Evolutionary conservation across 2,329 filamentous ascomycete species (phyloP), one percentile per base, ranked within the genome.

Genomic region (Hymenoscyphus linearis): DNA sequence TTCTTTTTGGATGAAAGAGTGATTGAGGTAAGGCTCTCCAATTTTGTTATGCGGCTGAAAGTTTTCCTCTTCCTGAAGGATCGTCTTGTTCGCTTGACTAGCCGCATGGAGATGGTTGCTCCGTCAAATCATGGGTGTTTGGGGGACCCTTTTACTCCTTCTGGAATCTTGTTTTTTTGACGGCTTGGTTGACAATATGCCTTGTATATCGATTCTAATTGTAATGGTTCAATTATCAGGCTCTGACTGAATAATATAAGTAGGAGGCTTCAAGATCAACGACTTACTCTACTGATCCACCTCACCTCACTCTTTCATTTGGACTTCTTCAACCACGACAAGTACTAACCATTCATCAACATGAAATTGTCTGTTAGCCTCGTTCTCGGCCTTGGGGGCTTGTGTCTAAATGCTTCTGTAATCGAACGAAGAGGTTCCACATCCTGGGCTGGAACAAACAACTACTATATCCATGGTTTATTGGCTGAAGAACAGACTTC

Each of bases 391-490:
- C 34, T 60, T 44, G 58, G 58, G 22, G 35, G 34, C 26, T 25
- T 36, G 22, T 53, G 22, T 27, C 6, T 53, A 14, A 44, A 31
- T 34, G 53, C 52, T 50, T 47, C 53, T 52, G 58, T 27, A 5
- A 26, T 60, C n/a, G 37, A 60, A 40, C 37, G 55, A 52, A 50
- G 54, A 18, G 52, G 36, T 18, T 60, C 59, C 16, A 57, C 47
- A 4, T 57, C 54, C 34, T 61, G 34, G 44, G 59, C 59, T 6
- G 59, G 59, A 37, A 26, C 55, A 27, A 58, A 58, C 34, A 58
- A 54, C 34, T 61, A 58, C 55, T 61, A 44, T n/a, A 35, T 61
- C 10, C 59, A 61, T 27, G 55, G 31, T 12, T 18, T 61, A 3
- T 35, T 14, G 6, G 12, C 59, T 14, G 13, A 52, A 16, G 55